These are phyloP conservation scores for Galeopsis tetrahit DNA, from an alignment of 257 asterid species.

Conservation along the genomic window DNA sequence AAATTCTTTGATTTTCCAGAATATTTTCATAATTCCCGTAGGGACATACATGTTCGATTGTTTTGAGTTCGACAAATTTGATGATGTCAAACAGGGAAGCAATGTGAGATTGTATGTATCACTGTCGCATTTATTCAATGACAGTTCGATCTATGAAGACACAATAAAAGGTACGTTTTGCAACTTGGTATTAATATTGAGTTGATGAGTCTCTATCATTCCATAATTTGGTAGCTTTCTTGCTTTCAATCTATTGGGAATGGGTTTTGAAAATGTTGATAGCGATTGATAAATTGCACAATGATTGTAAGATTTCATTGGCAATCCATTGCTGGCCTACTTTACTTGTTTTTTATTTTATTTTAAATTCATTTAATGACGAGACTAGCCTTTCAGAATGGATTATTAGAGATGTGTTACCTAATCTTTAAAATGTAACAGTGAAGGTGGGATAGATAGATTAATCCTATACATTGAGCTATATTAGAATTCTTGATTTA, in stretches of 20 bases:
- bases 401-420: constrained; percentile 16
- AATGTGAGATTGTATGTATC: constrained; percentile 13
- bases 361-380: neutral
- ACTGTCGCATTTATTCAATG: constrained; percentile 13
- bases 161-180: constrained; percentile 17
- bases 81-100: constrained; percentile 15
- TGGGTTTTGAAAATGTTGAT: neutral
- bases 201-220: constrained; percentile 26
- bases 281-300: constrained; percentile 19
- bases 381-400: neutral
- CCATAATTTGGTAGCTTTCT: constrained; percentile 6
- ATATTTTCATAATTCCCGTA: neutral
- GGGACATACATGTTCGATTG: constrained; percentile 3
- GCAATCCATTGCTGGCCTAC: constrained; percentile 1
- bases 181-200: constrained; percentile 13
- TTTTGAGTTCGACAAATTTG: constrained; percentile 9
- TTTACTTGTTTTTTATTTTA: neutral
- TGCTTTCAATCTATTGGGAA: constrained; percentile 3
- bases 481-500: neutral
- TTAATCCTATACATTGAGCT: neutral
- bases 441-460: neutral
- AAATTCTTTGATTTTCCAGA: constrained; percentile 31
- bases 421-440: neutral
- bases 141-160: constrained; percentile 22
- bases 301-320: neutral